phyloP scores from a whole-genome alignment of 768 basidiomycete genomes.

The Epithele typhae region DNA sequence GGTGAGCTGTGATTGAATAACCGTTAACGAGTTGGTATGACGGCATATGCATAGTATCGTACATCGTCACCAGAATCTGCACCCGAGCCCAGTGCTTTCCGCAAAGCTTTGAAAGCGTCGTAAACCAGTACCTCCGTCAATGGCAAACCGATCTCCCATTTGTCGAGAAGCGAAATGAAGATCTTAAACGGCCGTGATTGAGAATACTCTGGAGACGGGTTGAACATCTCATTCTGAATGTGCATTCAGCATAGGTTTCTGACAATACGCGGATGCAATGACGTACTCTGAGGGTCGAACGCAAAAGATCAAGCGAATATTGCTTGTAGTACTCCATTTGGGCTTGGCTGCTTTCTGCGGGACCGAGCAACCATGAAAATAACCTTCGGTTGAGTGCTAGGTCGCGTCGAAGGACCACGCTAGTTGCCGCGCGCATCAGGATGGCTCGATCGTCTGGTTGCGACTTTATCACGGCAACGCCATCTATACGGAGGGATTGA shows the following conservation, averaged over 20 bases:
- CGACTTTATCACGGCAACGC: constrained; percentile 63
- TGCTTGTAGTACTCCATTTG: constrained; percentile 69
- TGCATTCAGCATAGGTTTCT: constrained; percentile 8
- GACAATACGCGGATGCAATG: background rate
- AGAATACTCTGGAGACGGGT: constrained; percentile 66
- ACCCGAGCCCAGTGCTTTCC: constrained; percentile 46
- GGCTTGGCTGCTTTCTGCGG: constrained; percentile 69
- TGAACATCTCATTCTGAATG: constrained; percentile 71
- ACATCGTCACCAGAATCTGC: constrained; percentile 62
- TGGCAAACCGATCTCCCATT: constrained; percentile 89
- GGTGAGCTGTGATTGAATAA: constrained; percentile 41
- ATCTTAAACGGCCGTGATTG: constrained; percentile 91
- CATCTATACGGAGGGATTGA: constrained; percentile 71
- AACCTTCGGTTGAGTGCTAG: constrained; percentile 88
- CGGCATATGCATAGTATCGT: background rate
- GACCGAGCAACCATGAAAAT: constrained; percentile 89
- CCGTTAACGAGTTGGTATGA: background rate
- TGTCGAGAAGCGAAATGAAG: constrained; percentile 91
- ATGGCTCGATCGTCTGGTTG: constrained; percentile 71
- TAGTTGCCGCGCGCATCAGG: constrained; percentile 80
- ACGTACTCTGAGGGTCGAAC: constrained; percentile 61
- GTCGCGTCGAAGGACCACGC: constrained; percentile 90
- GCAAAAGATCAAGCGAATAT: constrained; percentile 70
- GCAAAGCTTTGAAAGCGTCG: constrained; percentile 75
- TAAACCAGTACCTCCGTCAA: constrained; percentile 77